Base-by-base conservation (phyloP, 345 rosid genomes). In the Citrus australasica region DNA sequence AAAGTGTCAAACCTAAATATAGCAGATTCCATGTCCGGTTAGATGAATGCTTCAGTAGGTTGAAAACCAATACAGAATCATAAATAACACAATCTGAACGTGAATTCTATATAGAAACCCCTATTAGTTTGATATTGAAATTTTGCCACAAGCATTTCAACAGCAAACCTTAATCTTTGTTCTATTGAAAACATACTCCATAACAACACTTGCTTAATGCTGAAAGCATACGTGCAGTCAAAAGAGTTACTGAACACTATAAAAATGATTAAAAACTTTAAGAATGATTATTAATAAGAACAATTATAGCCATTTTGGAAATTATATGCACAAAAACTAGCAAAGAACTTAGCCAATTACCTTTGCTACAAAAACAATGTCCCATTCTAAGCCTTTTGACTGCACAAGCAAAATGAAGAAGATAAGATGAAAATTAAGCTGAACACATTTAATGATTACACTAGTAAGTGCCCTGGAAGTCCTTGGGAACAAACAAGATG, bases 351-450 rank as follows among this genome's bases (percentile, higher is more conserved):
- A 71, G 65, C 16, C 58, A 74, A 75, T 53, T 89, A 95, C 99
- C 98, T 93, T 95, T 80, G 92, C 89, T 77, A 95, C 86, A 89
- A 95, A 95, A 83, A 93, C 98, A 51, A 84, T 72, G 85, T 93
- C 99, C 99, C 99, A 95, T 75, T 95, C 99, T 78, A 95, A 86
- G 82, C 99, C 99, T 88, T 95, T 95, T 30, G 99, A 93, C 99
- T 93, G 90, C 92, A 86, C 69, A 82, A 64, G 82, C 22, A 75
- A 81, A 59, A 60, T 73, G 37, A 63, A 40, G 62, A 66, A 81
- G 24, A 73, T 67, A 64, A 67, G 76, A n/a, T 25, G 28, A 65
- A 68, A 72, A 37, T 67, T 60, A 16, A 69, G 30, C 42, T 56
- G 55, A 77, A 55, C 67, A 51, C 48, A 60, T 60, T 59, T 32